Percentiles rank a stretch among this genome's conserved stretches.
Evolutionary conservation across 73 alveolate species (phyloP).

Genomic region (Paraurostyla sp.): DNA sequence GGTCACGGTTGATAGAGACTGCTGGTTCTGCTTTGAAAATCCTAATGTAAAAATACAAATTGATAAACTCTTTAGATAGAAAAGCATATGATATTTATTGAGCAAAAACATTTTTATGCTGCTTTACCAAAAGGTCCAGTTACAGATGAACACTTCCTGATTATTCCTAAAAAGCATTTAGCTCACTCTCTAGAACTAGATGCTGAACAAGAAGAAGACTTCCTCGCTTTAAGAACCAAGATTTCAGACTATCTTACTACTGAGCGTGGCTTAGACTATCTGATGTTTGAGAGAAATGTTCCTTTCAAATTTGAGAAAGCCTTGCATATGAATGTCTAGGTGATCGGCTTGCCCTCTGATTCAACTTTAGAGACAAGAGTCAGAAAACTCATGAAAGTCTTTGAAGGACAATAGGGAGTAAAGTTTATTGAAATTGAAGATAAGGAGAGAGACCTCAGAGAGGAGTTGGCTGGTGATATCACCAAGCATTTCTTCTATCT

Average conservation of each 20-base stretch:
- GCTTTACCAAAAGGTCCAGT: constrained; percentile 80
- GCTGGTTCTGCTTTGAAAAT: constrained; percentile 79
- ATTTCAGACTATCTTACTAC: constrained; percentile 4
- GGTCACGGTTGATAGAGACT: constrained; percentile 63
- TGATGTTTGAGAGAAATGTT: constrained; percentile 73
- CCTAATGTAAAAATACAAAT: constrained; percentile 22
- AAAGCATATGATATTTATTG: constrained; percentile 57
- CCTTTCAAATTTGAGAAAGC: constrained; percentile 74
- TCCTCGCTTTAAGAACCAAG: constrained; percentile 25
- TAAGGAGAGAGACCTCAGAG: constrained; percentile 49
- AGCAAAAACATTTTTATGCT: constrained; percentile 50
- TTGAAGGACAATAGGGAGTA: constrained; percentile 1
- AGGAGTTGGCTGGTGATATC: constrained; percentile 3
- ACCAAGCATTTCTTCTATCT: constrained; percentile 66
- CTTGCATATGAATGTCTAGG: constrained; percentile 65
- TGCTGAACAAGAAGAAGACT: constrained; percentile 49
- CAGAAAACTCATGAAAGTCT: constrained; percentile 36
- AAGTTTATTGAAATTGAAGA: constrained; percentile 55
- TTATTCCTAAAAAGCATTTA: constrained; percentile 70
- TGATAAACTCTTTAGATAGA: constrained; percentile 44
- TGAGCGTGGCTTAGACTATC: constrained; percentile 57
- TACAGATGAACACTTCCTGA: constrained; percentile 66
- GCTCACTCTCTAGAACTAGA: constrained; percentile 55
- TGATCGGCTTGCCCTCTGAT: constrained; percentile 51
- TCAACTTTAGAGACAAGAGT: constrained; percentile 60